These are phyloP conservation scores for Hanseniaspora taiwanica DNA, from an alignment of 805 yeast genomes.

Conservation along the genomic window DNA sequence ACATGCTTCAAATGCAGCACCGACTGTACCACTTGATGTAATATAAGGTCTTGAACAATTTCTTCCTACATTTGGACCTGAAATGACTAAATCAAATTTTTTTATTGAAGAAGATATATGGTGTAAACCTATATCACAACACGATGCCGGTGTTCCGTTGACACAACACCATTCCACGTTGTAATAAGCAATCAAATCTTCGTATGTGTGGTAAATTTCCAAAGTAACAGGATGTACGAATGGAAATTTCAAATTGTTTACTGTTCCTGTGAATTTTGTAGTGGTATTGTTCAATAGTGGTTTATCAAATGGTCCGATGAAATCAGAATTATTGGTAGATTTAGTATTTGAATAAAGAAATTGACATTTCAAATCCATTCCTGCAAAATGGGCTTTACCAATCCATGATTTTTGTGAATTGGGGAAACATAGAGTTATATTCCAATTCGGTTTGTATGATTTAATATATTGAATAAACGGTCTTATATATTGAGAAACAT, in stretches of 20 bases:
- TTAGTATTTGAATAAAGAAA: constrained; percentile 47
- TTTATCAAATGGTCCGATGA: constrained; percentile 51
- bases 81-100: constrained; percentile 64
- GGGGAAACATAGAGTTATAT: constrained; percentile 70
- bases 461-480: constrained; percentile 60
- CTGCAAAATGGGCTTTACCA: constrained; percentile 93
- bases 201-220: constrained; percentile 1
- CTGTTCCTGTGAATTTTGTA: constrained; percentile 5
- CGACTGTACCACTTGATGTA: constrained; percentile 87
- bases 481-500: constrained; percentile 73
- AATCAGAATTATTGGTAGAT: constrained; percentile 29
- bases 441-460: constrained; percentile 59
- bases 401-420: constrained; percentile 84
- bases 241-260: constrained; percentile 22
- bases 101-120: constrained; percentile 31
- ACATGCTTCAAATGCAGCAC: constrained; percentile 92
- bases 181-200: constrained; percentile 15
- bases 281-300: constrained; percentile 29
- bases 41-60: constrained; percentile 83
- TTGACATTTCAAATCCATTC: constrained; percentile 43
- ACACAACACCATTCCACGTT: constrained; percentile 74
- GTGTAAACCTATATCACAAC: constrained; percentile 80
- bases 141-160: constrained; percentile 93
- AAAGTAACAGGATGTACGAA: constrained; percentile 6
- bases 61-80: constrained; percentile 95